Percentiles rank a stretch among this genome's conserved stretches.
Evolutionary conservation across 192 early-diverging fungal species (phyloP).

Genomic region (Phycomyces nitens): DNA sequence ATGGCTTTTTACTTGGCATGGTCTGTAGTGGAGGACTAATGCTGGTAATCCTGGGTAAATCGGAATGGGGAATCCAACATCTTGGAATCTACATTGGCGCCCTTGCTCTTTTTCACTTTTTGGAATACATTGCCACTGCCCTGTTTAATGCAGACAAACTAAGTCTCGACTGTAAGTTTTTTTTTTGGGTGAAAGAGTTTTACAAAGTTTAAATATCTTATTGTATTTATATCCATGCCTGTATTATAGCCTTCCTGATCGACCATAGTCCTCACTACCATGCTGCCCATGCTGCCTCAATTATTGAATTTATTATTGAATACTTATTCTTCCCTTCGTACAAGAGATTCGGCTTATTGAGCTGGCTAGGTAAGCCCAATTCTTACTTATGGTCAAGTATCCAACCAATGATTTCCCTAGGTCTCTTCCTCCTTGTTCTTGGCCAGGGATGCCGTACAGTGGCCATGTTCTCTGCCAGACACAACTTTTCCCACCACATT

Average conservation of each 20-base stretch:
- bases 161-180: constrained; percentile 63
- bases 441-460: constrained; percentile 75
- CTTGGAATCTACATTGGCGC: constrained; percentile 66
- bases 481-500: constrained; percentile 85
- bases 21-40: constrained; percentile 54
- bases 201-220: not conserved
- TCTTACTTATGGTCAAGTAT: not conserved
- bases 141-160: constrained; percentile 70
- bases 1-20: constrained; percentile 68
- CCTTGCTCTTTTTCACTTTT: constrained; percentile 74
- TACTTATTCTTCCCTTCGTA: constrained; percentile 54
- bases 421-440: constrained; percentile 55
- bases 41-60: constrained; percentile 30
- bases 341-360: constrained; percentile 46
- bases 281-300: constrained; percentile 56
- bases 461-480: constrained; percentile 89
- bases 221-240: constrained; percentile 3
- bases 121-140: constrained; percentile 87
- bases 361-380: constrained; percentile 35
- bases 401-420: constrained; percentile 30
- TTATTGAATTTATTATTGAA: constrained; percentile 72
- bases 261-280: constrained; percentile 73
- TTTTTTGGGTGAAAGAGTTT: not conserved
- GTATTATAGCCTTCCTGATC: constrained; percentile 62
- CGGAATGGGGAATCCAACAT: constrained; percentile 38